Base-by-base conservation (phyloP, 257 asterid species). In the Thymus quinquecostatus region DNA sequence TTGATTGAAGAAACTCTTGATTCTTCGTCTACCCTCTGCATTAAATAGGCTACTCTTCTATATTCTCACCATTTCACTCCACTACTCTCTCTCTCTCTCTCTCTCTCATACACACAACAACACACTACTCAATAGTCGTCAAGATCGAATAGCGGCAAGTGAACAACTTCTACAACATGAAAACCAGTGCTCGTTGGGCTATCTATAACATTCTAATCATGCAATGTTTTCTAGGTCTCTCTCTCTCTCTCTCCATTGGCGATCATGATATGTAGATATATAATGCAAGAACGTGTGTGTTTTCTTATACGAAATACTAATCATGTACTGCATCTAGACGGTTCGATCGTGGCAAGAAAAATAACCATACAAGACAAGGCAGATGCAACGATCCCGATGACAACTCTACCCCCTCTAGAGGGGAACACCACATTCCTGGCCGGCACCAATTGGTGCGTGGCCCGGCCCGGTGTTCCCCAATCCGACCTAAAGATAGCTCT, bases 361-460 rank as follows among this genome's bases (percentile, higher is more conserved):
- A 81, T 68, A 12, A 38, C 47, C 76, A 84, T 70, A 5, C 82
- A 83, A 76, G 91, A 82, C 77, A 91, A 84, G 70, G 82, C 85
- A 5, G 90, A 83, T 10, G 86, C 86, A 10, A 14, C 67, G 0
- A 63, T 77, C 5, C 80, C 88, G 0, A 6, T 75, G 0, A 29
- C 88, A 62, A 71, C 75, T 1, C 75, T 41, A 2, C 75, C 84
- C 0, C 92, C 93, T 8, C 92, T 90, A 2, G 96, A 87, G 63
- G 97, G 97, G 53, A 89, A 92, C 82, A 88, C 92, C 56, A 92
- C 97, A 33, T 92, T 89, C 74, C 77, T 92, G 59, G 86, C 84
- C 38, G 90, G 88, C 73, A 84, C 89, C 9, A 74, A 87, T 1
- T 88, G 97, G 98, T 92, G 98, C 4, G 85, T 92, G 66, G 98